Conservation (phyloP, 2,329 filamentous ascomycete genomes). For the Fusarium scirpi region DNA sequence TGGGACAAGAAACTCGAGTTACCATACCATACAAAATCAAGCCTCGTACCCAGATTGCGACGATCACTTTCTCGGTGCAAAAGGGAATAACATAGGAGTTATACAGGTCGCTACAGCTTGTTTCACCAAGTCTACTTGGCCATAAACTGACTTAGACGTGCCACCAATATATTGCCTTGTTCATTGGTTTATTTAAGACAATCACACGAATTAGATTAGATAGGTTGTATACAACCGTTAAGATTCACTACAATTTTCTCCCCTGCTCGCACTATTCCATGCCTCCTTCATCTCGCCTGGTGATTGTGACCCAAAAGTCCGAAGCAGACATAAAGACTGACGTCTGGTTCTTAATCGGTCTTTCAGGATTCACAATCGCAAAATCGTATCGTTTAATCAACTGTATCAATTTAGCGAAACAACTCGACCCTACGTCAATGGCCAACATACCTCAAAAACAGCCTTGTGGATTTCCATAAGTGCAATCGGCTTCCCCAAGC, state of each 20-base stretch:
- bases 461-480: slow-evolving; percentile 63
- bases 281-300: slow-evolving; percentile 27
- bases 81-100: not conserved
- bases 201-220: not conserved
- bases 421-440: fast-evolving
- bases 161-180: not conserved
- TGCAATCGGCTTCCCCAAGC: slow-evolving; percentile 61
- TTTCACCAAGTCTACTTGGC: not conserved
- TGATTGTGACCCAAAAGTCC: slow-evolving; percentile 53
- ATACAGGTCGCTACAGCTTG: not conserved
- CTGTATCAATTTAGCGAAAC: slow-evolving; percentile 28
- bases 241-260: not conserved
- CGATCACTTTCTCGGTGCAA: too few relatives aligned
- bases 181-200: not conserved
- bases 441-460: slow-evolving; percentile 57
- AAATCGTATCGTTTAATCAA: slow-evolving; percentile 52
- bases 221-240: not conserved
- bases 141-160: not conserved
- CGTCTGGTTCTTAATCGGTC: slow-evolving; percentile 50
- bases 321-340: slow-evolving; percentile 53
- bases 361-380: slow-evolving; percentile 50
- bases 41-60: too few relatives aligned
- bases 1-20: not conserved
- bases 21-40: not conserved
- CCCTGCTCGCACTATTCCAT: too few relatives aligned